Base-by-base conservation (phyloP, 1,284 basidiomycete genomes). In the Pseudozyma thailandica region DNA sequence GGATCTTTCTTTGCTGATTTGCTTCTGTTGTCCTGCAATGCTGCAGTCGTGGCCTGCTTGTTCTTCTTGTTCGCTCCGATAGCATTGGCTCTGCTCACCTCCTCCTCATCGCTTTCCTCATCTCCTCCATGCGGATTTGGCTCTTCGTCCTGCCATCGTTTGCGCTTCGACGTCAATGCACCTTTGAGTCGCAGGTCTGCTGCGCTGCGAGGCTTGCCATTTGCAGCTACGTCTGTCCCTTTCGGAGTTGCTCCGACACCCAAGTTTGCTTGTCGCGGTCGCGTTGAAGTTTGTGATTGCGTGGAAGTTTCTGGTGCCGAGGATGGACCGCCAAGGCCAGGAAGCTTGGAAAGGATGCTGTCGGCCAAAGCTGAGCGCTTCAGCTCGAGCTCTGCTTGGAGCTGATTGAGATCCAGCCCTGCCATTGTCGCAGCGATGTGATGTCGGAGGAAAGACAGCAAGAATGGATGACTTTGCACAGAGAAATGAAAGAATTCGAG, bases 371-470 rank as follows among this genome's bases (percentile, higher is more conserved):
- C 65, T 1, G 77, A 69, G 23, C 77, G 74, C 27, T 75, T 63
- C 42, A 73, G 64, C 53, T 77, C 73, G 42, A 81, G 61, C 69
- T 80, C 74, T 23, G 72, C 74, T 63, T 78, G 78, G 16, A 81
- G 65, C 50, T 65, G 72, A 12, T 61, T 51, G 26, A 80, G 50
- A 39, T 81, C 79, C 33, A 76, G 55, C 9, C 51, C 53, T 9
- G 62, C 42, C 69, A 65, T 65, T 21, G 10, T 35, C 26, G 15
- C 6, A 18, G n/a, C 39, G 15, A 27, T 12, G 35, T 26, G 47
- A 38, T 38, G 33, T 10, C 9, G n/a, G 33, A n/a, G 25, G 13
- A 35, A 38, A 6, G 16, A 21, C 7, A 46, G 20, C 6, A 10
- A 33, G 30, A 33, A 21, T 0, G n/a, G n/a, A n/a, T n/a, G n/a